A percentile compares a stretch with the other conserved stretches of the same genome.
phyloP scores from a whole-genome alignment of 345 rosid genomes.

The Clausena lansium region DNA sequence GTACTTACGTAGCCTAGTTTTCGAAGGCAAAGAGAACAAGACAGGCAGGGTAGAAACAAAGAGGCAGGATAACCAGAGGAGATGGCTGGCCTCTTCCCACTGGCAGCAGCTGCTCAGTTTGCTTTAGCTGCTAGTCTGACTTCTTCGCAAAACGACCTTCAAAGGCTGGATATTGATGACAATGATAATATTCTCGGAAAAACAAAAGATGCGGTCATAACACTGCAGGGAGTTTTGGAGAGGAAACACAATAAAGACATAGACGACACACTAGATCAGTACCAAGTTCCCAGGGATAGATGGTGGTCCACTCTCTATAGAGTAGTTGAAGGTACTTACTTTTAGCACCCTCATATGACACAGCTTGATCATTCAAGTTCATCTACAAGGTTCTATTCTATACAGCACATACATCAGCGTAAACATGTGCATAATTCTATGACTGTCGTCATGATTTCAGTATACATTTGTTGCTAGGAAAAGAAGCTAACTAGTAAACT shows the following conservation, averaged over 20 bases:
- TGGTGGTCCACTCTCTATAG: conserved; percentile 66
- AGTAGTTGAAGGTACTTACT: conserved; percentile 53
- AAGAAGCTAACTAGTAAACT: neutral
- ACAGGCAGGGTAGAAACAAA: conserved; percentile 14
- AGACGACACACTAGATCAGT: conserved; percentile 30
- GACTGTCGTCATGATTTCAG: neutral
- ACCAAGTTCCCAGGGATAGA: conserved; percentile 42
- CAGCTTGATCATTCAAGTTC: neutral
- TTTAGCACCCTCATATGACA: neutral
- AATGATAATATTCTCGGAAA: conserved; percentile 33
- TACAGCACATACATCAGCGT: neutral
- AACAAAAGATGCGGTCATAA: conserved; percentile 55
- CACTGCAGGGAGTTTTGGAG: conserved; percentile 53
- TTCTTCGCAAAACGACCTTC: conserved; percentile 51
- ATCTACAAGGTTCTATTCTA: neutral
- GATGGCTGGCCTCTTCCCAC: conserved; percentile 49
- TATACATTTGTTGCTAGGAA: neutral
- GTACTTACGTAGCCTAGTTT: conserved; percentile 61
- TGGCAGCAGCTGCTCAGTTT: conserved; percentile 55
- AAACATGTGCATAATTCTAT: neutral
- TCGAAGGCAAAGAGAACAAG: conserved; percentile 30
- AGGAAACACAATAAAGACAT: conserved; percentile 55
- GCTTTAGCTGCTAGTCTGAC: conserved; percentile 51
- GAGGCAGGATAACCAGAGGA: conserved; percentile 14
- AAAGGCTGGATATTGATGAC: conserved; percentile 34